Conservation (phyloP, 768 basidiomycete species). For the Heimioporus sp. region DNA sequence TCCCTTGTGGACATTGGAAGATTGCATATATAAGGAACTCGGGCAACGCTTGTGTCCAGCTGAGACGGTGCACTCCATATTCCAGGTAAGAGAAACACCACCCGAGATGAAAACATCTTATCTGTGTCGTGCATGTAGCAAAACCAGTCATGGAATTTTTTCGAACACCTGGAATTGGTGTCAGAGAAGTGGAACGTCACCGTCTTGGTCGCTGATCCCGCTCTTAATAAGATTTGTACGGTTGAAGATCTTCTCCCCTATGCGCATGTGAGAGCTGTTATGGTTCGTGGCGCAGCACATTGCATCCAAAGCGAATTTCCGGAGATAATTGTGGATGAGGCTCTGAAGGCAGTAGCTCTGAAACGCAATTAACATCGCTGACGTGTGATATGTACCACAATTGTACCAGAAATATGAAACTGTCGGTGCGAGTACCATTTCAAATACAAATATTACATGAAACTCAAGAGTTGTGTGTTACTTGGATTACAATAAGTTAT, state of each 20-base stretch:
- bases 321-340: conserved; percentile 18
- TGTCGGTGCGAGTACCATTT: no score
- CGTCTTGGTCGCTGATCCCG: conserved; percentile 19
- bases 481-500: no score
- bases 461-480: no score
- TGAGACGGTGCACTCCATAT: not conserved
- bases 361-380: no score
- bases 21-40: conserved; percentile 5
- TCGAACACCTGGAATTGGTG: not conserved
- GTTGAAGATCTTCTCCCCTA: conserved; percentile 15
- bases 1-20: conserved; percentile 12
- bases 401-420: no score
- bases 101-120: no score
- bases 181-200: conserved; percentile 14
- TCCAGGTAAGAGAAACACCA: no score
- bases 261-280: conserved; percentile 6
- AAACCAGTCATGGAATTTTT: conserved; percentile 19
- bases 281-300: conserved; percentile 17
- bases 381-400: no score
- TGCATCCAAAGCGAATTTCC: conserved; percentile 29
- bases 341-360: conserved; percentile 11
- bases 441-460: no score
- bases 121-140: no score
- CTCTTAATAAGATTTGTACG: not conserved
- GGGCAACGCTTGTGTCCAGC: conserved; percentile 11